A percentile compares a stretch with the other conserved stretches of the same genome.
phyloP scores from a whole-genome alignment of 2,329 filamentous ascomycete genomes.

The Coniochaeta sp. region DNA sequence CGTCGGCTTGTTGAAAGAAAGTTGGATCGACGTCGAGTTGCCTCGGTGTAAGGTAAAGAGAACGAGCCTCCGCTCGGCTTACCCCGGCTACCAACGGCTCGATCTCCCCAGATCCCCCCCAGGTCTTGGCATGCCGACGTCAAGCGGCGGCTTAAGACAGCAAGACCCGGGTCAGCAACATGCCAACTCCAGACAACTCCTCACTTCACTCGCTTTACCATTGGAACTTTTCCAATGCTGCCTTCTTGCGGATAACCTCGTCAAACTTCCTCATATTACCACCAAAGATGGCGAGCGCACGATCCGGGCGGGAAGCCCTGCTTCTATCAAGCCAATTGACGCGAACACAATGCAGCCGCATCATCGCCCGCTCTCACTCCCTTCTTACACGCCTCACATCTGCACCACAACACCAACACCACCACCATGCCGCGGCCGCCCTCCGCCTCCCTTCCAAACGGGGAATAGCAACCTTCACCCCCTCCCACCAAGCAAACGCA shows the following conservation, averaged over 20 bases:
- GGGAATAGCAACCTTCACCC: conserved; percentile 67
- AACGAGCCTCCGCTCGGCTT: conserved; percentile 8
- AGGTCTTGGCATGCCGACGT: not conserved
- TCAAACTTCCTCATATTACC: conserved; percentile 3
- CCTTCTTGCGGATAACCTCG: not conserved
- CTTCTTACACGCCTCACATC: conserved; percentile 13
- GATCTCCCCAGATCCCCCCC: conserved; percentile 2
- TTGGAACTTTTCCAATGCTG: no score
- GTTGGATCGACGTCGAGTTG: conserved; percentile 2
- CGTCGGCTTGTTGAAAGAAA: conserved; percentile 4
- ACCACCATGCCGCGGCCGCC: no score
- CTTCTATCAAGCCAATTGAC: conserved; percentile 35
- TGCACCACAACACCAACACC: conserved; percentile 5
- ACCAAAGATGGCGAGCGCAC: conserved; percentile 41
- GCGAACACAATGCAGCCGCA: conserved; percentile 22
- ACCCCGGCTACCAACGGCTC: conserved; percentile 36
- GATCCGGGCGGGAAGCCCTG: conserved; percentile 37
- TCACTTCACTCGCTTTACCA: not conserved
- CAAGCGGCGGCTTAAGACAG: not conserved
- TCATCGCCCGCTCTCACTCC: conserved; percentile 10
- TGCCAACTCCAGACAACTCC: not conserved
- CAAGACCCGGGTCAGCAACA: not conserved
- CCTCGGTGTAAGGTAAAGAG: conserved; percentile 2
- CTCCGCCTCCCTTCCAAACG: conserved; percentile 19
- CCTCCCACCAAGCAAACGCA: conserved; percentile 72